phyloP scores from a whole-genome alignment of 805 yeast species.

The Ogataea trehaloabstinens region DNA sequence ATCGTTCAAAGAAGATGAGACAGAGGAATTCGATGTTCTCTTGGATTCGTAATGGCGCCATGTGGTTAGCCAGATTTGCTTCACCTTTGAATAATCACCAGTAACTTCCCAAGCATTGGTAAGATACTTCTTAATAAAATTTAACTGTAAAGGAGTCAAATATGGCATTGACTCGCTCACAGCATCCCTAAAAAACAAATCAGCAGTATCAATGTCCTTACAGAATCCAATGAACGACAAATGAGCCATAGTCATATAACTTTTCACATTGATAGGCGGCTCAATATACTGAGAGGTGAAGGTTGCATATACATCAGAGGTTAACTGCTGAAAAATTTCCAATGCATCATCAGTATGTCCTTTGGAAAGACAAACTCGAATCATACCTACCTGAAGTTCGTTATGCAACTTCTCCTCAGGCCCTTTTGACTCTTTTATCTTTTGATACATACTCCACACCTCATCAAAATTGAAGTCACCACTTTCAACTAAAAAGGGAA shows the following conservation, averaged over 20 bases:
- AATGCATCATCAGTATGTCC: slow-evolving; percentile 66
- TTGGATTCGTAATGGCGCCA: slow-evolving; percentile 52
- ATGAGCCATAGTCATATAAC: slow-evolving; percentile 70
- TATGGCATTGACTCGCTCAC: slow-evolving; percentile 71
- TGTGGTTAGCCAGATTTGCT: slow-evolving; percentile 61
- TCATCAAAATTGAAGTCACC: slow-evolving; percentile 62
- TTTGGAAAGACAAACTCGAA: slow-evolving; percentile 66
- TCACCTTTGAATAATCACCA: slow-evolving; percentile 55
- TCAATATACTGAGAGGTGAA: slow-evolving; percentile 29
- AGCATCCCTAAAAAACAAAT: slow-evolving; percentile 72
- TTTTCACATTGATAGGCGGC: slow-evolving; percentile 39
- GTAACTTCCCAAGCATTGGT: slow-evolving; percentile 58
- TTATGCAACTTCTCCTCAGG: slow-evolving; percentile 34
- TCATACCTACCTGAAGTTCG: slow-evolving; percentile 66
- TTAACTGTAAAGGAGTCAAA: slow-evolving; percentile 65
- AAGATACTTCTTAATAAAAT: slow-evolving; percentile 64
- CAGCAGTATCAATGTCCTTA: slow-evolving; percentile 68
- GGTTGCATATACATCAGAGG: slow-evolving; percentile 45
- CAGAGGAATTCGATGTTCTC: slow-evolving; percentile 58
- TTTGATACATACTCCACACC: slow-evolving; percentile 52
- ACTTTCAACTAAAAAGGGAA: slow-evolving; percentile 62
- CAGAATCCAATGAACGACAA: slow-evolving; percentile 76
- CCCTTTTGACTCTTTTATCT: slow-evolving; percentile 32
- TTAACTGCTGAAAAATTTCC: slow-evolving; percentile 57
- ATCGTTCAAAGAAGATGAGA: slow-evolving; percentile 70